Evolutionary conservation across 2,329 filamentous ascomycete species (phyloP).

Genomic region (Cephalotrichum gorgonifer): DNA sequence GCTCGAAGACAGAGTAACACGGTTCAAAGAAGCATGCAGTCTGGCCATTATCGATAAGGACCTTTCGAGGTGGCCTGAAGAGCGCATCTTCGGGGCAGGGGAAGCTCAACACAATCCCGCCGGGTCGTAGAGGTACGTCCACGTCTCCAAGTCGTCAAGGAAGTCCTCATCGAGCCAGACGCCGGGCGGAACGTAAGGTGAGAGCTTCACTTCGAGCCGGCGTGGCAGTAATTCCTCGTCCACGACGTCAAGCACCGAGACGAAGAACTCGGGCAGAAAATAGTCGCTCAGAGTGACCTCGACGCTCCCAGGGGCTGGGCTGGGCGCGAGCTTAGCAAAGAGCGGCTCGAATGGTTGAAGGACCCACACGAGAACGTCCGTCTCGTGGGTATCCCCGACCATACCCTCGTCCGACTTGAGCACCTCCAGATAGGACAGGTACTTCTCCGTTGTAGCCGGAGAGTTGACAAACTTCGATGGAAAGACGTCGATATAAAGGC

Average conservation of each 20-base stretch:
- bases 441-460: neutral
- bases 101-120: constrained; percentile 10
- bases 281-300: constrained; percentile 11
- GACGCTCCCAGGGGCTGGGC: constrained; percentile 6
- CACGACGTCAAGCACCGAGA: constrained; percentile 10
- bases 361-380: constrained; percentile 11
- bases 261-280: constrained; percentile 11
- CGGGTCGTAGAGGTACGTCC: constrained; percentile 13
- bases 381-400: neutral
- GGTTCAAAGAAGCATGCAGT: constrained; percentile 13
- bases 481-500: neutral
- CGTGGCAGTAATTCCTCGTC: constrained; percentile 9
- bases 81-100: constrained; percentile 11
- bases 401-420: neutral
- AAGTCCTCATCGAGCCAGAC: constrained; percentile 10
- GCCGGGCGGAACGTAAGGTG: constrained; percentile 8
- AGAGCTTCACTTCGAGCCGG: constrained; percentile 4
- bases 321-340: constrained; percentile 11
- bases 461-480: neutral
- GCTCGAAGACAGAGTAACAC: constrained; percentile 7
- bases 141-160: constrained; percentile 12
- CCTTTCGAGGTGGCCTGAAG: constrained; percentile 11
- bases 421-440: neutral
- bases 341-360: constrained; percentile 10
- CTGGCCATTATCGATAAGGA: constrained; percentile 10